Evolutionary conservation across 495 filamentous ascomycete species (phyloP).

Genomic region (Xylaria telfairii): DNA sequence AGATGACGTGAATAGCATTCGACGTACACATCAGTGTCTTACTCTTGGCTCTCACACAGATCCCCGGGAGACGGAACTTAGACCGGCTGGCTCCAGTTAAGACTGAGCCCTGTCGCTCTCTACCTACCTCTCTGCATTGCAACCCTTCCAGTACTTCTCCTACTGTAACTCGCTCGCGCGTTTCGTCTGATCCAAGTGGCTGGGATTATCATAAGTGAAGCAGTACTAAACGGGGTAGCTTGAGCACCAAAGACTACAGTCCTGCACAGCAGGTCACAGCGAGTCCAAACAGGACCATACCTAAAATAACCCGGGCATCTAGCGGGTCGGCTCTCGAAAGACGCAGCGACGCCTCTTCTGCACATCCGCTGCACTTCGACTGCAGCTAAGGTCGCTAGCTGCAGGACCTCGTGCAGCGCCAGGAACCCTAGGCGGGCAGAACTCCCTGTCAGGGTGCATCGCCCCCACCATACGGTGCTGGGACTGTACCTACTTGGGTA

Average conservation of each 20-base stretch:
- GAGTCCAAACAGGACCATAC: not conserved
- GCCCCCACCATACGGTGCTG: not conserved
- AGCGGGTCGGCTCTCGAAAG: slow-evolving; percentile 7
- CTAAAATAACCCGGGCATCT: slow-evolving; percentile 20
- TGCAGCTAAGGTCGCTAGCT: slow-evolving; percentile 16
- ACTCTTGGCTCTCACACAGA: not conserved
- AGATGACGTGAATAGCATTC: slow-evolving; percentile 25
- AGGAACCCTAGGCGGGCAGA: not conserved
- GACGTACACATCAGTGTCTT: slow-evolving; percentile 11
- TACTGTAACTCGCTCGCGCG: not conserved
- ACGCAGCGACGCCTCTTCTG: slow-evolving; percentile 7
- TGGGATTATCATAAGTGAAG: not conserved
- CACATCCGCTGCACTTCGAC: slow-evolving; percentile 1
- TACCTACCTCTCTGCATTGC: not conserved
- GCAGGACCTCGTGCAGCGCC: slow-evolving; percentile 20
- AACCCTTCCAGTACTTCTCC: not conserved
- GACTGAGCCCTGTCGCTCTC: not conserved
- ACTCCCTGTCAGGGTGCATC: not conserved
- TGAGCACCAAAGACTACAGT: not conserved
- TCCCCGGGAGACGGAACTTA: not conserved
- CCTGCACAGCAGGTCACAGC: no score
- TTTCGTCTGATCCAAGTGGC: not conserved
- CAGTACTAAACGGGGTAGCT: not conserved
- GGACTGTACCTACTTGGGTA: not conserved
- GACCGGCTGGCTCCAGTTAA: not conserved